These are phyloP conservation scores for Canariomyces notabilis DNA, from an alignment of 2,329 filamentous ascomycete genomes.

Conservation along the genomic window DNA sequence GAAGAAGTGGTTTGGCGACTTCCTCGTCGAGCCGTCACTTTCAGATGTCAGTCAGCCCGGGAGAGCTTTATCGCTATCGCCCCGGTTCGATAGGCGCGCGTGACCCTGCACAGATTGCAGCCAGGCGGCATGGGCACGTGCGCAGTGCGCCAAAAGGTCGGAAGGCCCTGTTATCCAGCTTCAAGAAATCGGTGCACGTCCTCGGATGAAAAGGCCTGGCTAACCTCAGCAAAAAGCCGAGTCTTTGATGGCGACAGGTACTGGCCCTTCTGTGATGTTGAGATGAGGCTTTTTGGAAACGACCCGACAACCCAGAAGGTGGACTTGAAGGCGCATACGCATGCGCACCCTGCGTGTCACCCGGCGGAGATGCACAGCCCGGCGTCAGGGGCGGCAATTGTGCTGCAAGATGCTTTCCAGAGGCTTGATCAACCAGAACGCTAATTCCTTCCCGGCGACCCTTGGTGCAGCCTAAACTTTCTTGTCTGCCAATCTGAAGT, in stretches of 20 bases:
- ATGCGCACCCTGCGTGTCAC: background rate
- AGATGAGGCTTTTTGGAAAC: background rate
- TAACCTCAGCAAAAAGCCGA: too few relatives aligned
- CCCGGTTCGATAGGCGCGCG: constrained; percentile 24
- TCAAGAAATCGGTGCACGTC: background rate
- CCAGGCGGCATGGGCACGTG: constrained; percentile 13
- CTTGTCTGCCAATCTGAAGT: constrained; percentile 16
- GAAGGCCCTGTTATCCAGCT: background rate
- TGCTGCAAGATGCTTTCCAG: constrained; percentile 6
- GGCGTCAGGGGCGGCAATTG: constrained; percentile 10
- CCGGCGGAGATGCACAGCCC: background rate
- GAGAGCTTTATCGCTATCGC: constrained; percentile 23
- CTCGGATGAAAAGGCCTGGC: too few relatives aligned
- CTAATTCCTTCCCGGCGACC: background rate
- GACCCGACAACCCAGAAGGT: background rate
- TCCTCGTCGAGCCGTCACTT: constrained; percentile 9
- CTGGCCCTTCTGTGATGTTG: background rate
- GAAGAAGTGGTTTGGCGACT: constrained; percentile 6
- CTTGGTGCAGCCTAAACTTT: background rate
- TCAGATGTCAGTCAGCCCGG: too few relatives aligned
- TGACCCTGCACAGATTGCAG: constrained; percentile 26
- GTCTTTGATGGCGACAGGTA: background rate
- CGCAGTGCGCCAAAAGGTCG: background rate
- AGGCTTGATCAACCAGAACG: constrained; percentile 3
- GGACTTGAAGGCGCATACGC: background rate